Percentiles rank a stretch among this genome's conserved stretches.
Evolutionary conservation across 1,139 yeast species (phyloP).

Genomic region (Taphrina communis): DNA sequence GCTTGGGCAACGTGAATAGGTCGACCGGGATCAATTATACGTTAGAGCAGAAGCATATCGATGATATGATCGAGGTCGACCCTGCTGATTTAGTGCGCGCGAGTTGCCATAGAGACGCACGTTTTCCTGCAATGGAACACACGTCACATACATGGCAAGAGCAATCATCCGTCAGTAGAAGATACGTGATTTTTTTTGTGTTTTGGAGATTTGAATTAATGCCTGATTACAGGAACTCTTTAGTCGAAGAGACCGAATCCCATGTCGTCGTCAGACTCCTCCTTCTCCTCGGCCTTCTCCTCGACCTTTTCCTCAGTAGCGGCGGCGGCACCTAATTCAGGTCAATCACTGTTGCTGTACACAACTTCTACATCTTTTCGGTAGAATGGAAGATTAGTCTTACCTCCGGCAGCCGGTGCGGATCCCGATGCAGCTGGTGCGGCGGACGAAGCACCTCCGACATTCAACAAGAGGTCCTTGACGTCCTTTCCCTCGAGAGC

Average conservation of each 20-base stretch:
- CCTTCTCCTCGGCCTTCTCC: constrained; percentile 55
- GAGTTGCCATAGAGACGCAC: too few relatives aligned
- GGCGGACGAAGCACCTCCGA: constrained; percentile 73
- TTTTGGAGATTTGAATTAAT: neutral
- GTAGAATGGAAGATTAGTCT: neutral
- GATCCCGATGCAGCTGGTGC: constrained; percentile 64
- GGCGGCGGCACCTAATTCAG: constrained; percentile 57
- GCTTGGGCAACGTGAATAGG: too few relatives aligned
- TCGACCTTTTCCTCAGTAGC: constrained; percentile 58
- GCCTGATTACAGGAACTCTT: constrained; percentile 15
- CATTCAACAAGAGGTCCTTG: constrained; percentile 84
- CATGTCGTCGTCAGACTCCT: constrained; percentile 85
- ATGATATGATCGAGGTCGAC: too few relatives aligned
- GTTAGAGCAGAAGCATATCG: too few relatives aligned
- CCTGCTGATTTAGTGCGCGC: too few relatives aligned
- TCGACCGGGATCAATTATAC: too few relatives aligned
- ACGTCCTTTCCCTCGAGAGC: constrained; percentile 97
- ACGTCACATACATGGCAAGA: too few relatives aligned
- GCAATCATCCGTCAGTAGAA: too few relatives aligned
- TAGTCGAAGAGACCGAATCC: constrained; percentile 52
- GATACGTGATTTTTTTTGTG: neutral
- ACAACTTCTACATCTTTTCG: too few relatives aligned
- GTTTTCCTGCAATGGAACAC: too few relatives aligned
- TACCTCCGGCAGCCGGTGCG: constrained; percentile 49
- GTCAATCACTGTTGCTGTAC: neutral